A percentile compares a stretch with the other conserved stretches of the same genome.
Evolutionary conservation across 148 eudicot genomes (phyloP).

Genomic region (Euryodendron excelsum): DNA sequence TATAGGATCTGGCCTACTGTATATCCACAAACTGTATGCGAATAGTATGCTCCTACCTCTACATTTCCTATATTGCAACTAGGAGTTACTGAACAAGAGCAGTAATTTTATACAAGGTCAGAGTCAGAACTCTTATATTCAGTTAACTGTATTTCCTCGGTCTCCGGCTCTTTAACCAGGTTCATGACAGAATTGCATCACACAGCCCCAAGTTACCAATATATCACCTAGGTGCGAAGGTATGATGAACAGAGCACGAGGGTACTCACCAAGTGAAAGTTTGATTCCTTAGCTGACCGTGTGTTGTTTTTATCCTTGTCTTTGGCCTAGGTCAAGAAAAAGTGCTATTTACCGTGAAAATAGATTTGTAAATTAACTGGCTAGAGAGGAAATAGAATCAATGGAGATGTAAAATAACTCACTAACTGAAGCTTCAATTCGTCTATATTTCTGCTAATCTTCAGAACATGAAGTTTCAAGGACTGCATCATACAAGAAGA

Average conservation of each 20-base stretch:
- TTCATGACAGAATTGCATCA: constrained; percentile 7
- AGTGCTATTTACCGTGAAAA: constrained; percentile 8
- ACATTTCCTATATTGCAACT: constrained; percentile 14
- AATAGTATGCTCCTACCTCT: constrained; percentile 8
- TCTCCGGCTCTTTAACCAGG: constrained; percentile 21
- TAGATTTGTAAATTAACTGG: background rate
- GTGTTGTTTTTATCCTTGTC: constrained; percentile 40
- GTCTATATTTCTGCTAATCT: constrained; percentile 66
- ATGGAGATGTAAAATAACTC: constrained; percentile 28
- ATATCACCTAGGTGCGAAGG: background rate
- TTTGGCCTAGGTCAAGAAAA: constrained; percentile 49
- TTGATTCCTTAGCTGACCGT: constrained; percentile 25
- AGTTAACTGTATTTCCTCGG: background rate
- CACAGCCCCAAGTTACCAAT: background rate
- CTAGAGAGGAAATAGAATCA: constrained; percentile 8
- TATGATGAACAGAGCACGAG: constrained; percentile 5
- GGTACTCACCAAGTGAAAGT: constrained; percentile 43
- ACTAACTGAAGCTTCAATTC: constrained; percentile 65
- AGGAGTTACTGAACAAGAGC: constrained; percentile 7
- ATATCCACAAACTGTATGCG: background rate
- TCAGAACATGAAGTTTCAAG: constrained; percentile 80
- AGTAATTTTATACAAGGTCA: constrained; percentile 4
- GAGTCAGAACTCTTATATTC: constrained; percentile 1
- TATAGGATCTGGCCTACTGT: background rate
- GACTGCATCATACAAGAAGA: constrained; percentile 62